Evolutionary conservation across 805 yeast species (phyloP).

Genomic region (Zygotorulaspora sp.): DNA sequence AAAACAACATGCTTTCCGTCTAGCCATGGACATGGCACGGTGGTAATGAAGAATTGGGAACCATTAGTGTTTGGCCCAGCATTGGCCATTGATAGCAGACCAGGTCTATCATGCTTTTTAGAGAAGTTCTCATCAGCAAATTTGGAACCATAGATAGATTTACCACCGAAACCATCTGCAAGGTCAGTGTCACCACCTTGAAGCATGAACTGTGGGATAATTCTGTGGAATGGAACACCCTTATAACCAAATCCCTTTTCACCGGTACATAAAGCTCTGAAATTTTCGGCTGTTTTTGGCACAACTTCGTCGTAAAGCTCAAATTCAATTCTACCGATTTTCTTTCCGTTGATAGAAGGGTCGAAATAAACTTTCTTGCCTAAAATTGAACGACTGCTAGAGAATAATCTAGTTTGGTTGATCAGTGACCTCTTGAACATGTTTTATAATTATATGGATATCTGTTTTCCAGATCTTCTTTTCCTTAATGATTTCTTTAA

Average conservation of each 20-base stretch:
- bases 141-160: conserved; percentile 71
- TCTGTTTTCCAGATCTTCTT: conserved; percentile 3
- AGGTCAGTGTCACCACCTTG: conserved; percentile 90
- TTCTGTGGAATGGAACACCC: conserved; percentile 85
- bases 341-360: conserved; percentile 51
- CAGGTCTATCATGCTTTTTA: conserved; percentile 72
- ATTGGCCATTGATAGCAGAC: conserved; percentile 86
- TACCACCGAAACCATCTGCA: conserved; percentile 92
- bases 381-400: conserved; percentile 42
- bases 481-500: too few species aligned
- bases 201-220: conserved; percentile 91
- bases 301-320: conserved; percentile 40
- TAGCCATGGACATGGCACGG: conserved; percentile 72
- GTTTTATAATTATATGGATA: neutral
- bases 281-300: conserved; percentile 78
- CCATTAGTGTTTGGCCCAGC: conserved; percentile 93
- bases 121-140: conserved; percentile 59
- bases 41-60: conserved; percentile 84
- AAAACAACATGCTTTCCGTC: conserved; percentile 76
- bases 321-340: conserved; percentile 35
- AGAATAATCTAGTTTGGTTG: conserved; percentile 44
- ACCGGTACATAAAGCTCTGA: conserved; percentile 81
- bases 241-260: conserved; percentile 87
- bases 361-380: conserved; percentile 56
- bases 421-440: conserved; percentile 23